Percentiles rank a stretch among this genome's conserved stretches.
phyloP scores from a whole-genome alignment of 1,284 basidiomycete species.

The Microbotryum saponariae region DNA sequence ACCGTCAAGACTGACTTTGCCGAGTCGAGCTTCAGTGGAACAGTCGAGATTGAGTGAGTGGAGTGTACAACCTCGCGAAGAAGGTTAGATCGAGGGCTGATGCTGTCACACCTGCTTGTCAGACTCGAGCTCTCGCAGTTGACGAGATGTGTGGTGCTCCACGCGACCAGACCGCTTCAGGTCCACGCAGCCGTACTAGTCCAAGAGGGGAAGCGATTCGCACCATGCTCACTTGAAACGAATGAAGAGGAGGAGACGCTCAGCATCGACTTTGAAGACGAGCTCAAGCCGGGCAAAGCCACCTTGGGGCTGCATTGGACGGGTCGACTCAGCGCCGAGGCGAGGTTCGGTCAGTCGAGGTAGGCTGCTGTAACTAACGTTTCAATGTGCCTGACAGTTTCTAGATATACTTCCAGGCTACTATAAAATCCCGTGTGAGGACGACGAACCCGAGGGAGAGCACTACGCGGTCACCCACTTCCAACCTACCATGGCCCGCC shows the following conservation, averaged over 20 bases:
- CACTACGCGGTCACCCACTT: conserved; percentile 40
- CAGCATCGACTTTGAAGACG: conserved; percentile 52
- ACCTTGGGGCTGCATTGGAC: conserved; percentile 44
- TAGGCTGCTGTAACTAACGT: not conserved
- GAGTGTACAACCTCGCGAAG: too few relatives aligned
- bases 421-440: conserved; percentile 47
- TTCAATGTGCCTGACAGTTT: not conserved
- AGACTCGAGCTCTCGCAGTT: conserved; percentile 64
- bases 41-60: conserved; percentile 60
- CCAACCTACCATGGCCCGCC: conserved; percentile 61
- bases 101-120: not conserved
- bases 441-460: conserved; percentile 54
- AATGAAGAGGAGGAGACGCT: conserved; percentile 48
- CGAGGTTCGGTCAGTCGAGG: conserved; percentile 50
- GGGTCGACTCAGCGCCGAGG: conserved; percentile 56
- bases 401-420: conserved; percentile 26
- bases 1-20: conserved; percentile 77
- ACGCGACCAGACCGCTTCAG: conserved; percentile 55
- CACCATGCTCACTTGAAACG: too few relatives aligned
- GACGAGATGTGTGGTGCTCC: conserved; percentile 53
- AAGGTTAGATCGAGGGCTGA: not conserved
- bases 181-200: conserved; percentile 61
- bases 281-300: conserved; percentile 53
- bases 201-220: conserved; percentile 45
- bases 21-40: conserved; percentile 63